Base-by-base conservation (phyloP, 129 eudicot genomes). In the Flaveria bidentis region DNA sequence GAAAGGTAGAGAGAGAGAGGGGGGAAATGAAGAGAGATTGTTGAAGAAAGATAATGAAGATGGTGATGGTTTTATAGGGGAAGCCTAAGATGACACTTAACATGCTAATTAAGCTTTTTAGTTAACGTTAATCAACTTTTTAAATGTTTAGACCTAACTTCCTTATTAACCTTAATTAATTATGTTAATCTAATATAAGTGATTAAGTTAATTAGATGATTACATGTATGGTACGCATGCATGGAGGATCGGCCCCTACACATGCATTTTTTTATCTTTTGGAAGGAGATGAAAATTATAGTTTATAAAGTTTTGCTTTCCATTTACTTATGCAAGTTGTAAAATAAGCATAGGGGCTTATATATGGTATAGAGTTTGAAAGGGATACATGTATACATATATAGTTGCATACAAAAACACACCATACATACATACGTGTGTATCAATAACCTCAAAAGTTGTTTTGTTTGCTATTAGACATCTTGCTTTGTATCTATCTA, bases 41-140 rank as follows among this genome's bases (percentile, higher is more conserved):
- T 75, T 83, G 88, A 69, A 85, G 76, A 82, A 72, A 84, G 82
- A 79, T 82, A 75, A 84, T 82, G 86, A 67, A 81, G 83, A 61
- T 68, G 84, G 83, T 63, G 55, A 51, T 73, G 84, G 73, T 85
- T 82, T 69, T 85, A 85, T 85, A 85, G 81, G 77, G 83, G 74
- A 74, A 57, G 76, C 60, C 80, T 78, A 73, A 83, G 80, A 74
- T 83, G 79, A 73, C 55, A 78, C 56, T 82, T 83, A 83, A 47
- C 68, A 78, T 70, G 76, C 11, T 83, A 74, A 74, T 68, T 73
- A 42, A 67, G 71, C 77, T 74, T 73, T 53, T 72, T 71, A 76
- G 67, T 70, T 62, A 73, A 47, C 23, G 42, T 73, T 78, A 72
- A 74, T 82, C 82, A 78, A 60, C 72, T 76, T 80, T 69, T 72